phyloP scores from a whole-genome alignment of 1,284 basidiomycete genomes.

The Trichosporon inkin region DNA sequence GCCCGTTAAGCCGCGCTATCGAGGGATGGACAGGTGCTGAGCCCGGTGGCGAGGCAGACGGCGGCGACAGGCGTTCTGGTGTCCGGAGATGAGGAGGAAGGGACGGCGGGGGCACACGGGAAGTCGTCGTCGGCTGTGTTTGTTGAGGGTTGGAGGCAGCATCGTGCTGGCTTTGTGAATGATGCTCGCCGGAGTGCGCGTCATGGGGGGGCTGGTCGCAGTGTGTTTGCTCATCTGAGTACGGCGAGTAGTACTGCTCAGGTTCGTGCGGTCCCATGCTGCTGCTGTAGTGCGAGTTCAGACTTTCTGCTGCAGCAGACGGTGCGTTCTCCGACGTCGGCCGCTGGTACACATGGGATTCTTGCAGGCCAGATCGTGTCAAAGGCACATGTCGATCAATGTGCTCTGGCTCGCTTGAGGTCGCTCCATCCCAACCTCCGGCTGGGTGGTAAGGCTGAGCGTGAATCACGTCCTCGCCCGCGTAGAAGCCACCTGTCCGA shows the following conservation, averaged over 20 bases:
- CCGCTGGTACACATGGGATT: background rate
- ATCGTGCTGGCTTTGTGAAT: background rate
- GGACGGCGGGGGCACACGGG: background rate
- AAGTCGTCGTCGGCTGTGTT: background rate
- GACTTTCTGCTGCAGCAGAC: background rate
- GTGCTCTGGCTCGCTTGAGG: background rate
- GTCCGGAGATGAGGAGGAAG: background rate
- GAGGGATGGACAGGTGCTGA: slow-evolving; percentile 1
- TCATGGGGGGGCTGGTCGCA: slow-evolving; percentile 1
- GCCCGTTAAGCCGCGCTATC: slow-evolving; percentile 7
- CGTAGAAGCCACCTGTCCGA: background rate
- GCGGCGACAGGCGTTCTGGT: slow-evolving; percentile 3
- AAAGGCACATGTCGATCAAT: slow-evolving; percentile 2
- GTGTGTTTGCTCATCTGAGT: background rate
- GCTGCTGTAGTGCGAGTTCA: slow-evolving; percentile 7
- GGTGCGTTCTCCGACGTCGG: background rate
- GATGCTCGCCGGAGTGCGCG: background rate
- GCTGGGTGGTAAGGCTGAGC: slow-evolving; percentile 4
- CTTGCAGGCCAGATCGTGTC: background rate
- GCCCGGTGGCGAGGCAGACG: background rate
- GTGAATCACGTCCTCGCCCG: background rate
- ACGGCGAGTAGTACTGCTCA: background rate
- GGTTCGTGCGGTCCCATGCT: slow-evolving; percentile 3
- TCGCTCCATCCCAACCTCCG: background rate
- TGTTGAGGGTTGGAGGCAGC: background rate